Percentiles rank a stretch among this genome's conserved stretches.
These are phyloP conservation scores for Neohortaea acidophila DNA, from an alignment of 495 filamentous ascomycete species.

Conservation along the genomic window DNA sequence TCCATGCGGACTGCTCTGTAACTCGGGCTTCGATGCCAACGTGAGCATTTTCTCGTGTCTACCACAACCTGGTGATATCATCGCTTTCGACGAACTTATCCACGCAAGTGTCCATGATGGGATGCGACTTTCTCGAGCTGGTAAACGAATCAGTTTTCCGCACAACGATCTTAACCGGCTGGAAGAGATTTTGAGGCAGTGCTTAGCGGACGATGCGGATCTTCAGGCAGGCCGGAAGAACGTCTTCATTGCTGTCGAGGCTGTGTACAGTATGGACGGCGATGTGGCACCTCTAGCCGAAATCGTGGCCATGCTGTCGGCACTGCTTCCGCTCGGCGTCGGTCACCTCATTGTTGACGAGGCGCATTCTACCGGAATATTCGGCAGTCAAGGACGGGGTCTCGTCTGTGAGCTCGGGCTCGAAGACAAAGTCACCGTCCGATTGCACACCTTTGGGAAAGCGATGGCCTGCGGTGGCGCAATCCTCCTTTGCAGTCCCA, in stretches of 20 bases:
- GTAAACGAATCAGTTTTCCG: constrained; percentile 34
- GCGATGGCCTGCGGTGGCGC: too few species aligned
- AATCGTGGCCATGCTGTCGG: constrained; percentile 42
- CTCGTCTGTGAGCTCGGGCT: constrained; percentile 51
- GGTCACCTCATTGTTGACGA: constrained; percentile 65
- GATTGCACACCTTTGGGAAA: constrained; percentile 67
- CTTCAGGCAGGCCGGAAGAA: constrained; percentile 29
- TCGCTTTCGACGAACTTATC: constrained; percentile 59
- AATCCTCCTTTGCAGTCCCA: too few species aligned
- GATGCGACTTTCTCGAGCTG: constrained; percentile 50
- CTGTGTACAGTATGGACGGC: constrained; percentile 77
- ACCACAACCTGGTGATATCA: constrained; percentile 51
- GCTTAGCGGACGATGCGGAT: constrained; percentile 24
- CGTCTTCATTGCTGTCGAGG: constrained; percentile 56
- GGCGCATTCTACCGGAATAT: constrained; percentile 57
- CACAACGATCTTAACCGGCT: constrained; percentile 58
- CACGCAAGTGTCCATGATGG: constrained; percentile 70
- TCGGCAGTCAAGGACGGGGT: constrained; percentile 48
- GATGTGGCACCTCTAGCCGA: constrained; percentile 49
- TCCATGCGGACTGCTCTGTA: constrained; percentile 51
- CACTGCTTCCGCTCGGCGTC: constrained; percentile 40
- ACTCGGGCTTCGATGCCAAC: constrained; percentile 68
- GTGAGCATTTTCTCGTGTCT: constrained; percentile 49
- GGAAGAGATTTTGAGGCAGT: constrained; percentile 26
- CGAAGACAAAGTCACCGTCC: constrained; percentile 50